Conservation (phyloP, 345 rosid species). For the Rhodamnia rubescens region DNA sequence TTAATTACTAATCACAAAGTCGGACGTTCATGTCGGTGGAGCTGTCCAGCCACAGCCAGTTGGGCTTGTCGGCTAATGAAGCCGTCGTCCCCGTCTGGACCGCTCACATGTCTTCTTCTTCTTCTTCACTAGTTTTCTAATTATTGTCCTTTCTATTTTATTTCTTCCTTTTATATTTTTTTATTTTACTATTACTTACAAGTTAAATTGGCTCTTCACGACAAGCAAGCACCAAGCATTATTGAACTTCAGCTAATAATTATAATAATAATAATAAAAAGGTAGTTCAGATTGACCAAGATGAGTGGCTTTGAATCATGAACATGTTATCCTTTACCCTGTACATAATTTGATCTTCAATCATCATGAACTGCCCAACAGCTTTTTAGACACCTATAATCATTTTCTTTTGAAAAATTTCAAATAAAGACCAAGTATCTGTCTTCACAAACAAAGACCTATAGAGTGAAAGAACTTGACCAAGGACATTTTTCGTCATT, state of each 20-base stretch:
- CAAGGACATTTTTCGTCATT: too few species aligned
- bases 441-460: too few species aligned
- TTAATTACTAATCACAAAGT: neutral
- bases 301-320: neutral
- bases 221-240: neutral
- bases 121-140: neutral
- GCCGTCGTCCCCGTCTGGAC: neutral
- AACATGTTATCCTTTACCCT: neutral
- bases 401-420: neutral
- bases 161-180: neutral
- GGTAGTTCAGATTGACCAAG: neutral
- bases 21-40: neutral
- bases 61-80: neutral
- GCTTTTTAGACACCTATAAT: neutral
- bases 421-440: too few species aligned
- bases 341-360: neutral
- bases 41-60: neutral
- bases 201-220: neutral
- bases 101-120: neutral
- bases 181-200: neutral
- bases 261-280: too few species aligned
- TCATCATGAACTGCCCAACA: neutral
- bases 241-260: neutral
- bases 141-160: neutral
- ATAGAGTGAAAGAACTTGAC: too few species aligned